These are phyloP conservation scores for Eucalyptus sideroxylon DNA, from an alignment of 345 rosid species.

Conservation along the genomic window DNA sequence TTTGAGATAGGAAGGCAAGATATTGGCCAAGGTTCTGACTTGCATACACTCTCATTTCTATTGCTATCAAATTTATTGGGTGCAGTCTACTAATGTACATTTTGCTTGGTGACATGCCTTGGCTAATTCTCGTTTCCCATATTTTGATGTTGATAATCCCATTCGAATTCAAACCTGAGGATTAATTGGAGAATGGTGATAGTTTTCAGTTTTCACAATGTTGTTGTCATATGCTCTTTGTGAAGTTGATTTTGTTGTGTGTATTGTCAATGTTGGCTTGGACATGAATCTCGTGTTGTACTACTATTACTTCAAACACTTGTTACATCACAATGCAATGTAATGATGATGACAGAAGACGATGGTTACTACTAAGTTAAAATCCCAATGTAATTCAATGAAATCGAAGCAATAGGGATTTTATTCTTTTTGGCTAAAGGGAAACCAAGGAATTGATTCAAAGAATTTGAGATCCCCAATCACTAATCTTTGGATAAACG, in stretches of 20 bases:
- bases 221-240: not conserved
- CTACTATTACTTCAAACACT: not conserved
- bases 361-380: not conserved
- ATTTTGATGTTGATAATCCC: not conserved
- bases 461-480: not conserved
- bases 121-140: not conserved
- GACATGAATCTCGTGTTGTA: not conserved
- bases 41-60: not conserved
- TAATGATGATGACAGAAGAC: not conserved
- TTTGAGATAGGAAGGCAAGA: not conserved
- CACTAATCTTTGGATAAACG: not conserved
- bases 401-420: not conserved
- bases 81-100: not conserved
- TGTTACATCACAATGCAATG: not conserved
- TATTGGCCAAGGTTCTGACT: not conserved
- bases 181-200: not conserved
- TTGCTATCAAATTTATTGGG: not conserved
- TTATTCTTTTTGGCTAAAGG: not conserved
- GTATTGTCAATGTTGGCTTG: not conserved
- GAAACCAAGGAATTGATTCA: not conserved
- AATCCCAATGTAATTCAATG: not conserved
- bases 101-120: not conserved
- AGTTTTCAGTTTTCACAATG: not conserved
- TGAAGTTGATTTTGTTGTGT: not conserved
- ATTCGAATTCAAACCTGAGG: fast-evolving